phyloP scores from a whole-genome alignment of 2,329 filamentous ascomycete species.

The Dryadomyces quercus-mongolicae region DNA sequence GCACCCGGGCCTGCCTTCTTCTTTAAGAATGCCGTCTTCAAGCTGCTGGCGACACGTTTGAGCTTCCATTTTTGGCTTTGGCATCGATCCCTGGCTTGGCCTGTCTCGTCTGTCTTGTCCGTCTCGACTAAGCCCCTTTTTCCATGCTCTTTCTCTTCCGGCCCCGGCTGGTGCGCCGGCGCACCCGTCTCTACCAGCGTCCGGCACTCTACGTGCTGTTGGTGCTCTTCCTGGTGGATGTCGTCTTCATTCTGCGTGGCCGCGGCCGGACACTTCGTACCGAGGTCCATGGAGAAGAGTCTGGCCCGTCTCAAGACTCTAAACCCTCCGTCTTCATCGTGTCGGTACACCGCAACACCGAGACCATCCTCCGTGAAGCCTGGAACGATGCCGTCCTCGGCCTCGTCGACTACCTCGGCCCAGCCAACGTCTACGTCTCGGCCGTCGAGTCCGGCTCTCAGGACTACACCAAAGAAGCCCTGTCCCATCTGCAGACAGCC shows the following conservation, averaged over 20 bases:
- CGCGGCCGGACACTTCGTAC: not conserved
- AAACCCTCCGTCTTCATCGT: slow-evolving; percentile 50
- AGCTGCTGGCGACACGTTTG: not conserved
- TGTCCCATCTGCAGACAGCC: slow-evolving; percentile 41
- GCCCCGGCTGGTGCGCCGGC: slow-evolving; percentile 20
- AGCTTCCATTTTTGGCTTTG: no score
- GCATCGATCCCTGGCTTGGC: not conserved
- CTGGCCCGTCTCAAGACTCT: no score
- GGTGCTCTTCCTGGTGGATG: slow-evolving; percentile 22
- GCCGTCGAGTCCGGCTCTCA: slow-evolving; percentile 57
- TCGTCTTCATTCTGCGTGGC: slow-evolving; percentile 8
- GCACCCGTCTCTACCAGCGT: slow-evolving; percentile 20
- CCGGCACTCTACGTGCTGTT: slow-evolving; percentile 19
- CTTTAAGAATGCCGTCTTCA: not conserved
- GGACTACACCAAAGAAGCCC: slow-evolving; percentile 51
- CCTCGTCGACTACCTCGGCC: slow-evolving; percentile 43
- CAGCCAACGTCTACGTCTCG: slow-evolving; percentile 51
- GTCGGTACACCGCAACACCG: slow-evolving; percentile 56
- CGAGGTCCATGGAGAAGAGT: no score
- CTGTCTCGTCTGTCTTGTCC: not conserved
- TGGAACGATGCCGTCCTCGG: slow-evolving; percentile 49
- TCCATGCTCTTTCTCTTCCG: slow-evolving; percentile 23
- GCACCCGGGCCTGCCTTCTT: not conserved
- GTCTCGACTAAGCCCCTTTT: no score
- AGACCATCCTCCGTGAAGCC: slow-evolving; percentile 40